Evolutionary conservation across 176 grass and related monocot species (phyloP), one percentile per base, ranked within the genome.

Genomic region (Neostapfia colusana): DNA sequence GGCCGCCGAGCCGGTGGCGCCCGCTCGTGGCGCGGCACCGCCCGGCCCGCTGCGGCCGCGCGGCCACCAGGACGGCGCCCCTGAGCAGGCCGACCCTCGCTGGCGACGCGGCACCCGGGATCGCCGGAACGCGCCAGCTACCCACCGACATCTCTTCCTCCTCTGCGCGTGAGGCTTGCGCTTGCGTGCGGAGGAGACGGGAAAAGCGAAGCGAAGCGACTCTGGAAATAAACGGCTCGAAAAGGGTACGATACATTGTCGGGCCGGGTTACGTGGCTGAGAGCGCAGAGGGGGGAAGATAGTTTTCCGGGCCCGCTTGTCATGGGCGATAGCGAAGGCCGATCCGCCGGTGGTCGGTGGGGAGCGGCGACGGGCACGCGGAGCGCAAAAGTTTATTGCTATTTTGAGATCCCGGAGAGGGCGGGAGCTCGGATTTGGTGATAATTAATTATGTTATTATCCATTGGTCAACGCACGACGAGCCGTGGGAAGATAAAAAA

Each of bases 111-210:
- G 38, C 56, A 24, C 63, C 74, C 18, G 56, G 70, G 69, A 84
- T 74, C 74, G 40, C 74, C 18, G 79, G 85, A 85, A 75, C 80
- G 74, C 65, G 76, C 70, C 82, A 74, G 67, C 60, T 70, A 36
- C 65, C 76, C 76, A 84, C 71, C 76, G 81, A 58, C 86, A 88
- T 88, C 73, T 7, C 49, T 62, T 4, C 25, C 4, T 18, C 31
- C 34, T 23, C 26, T 75, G 31, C 17, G 25, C 31, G 28, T 7
- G 28, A 34, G 45, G 34, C 26, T 37, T 54, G 72, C 13, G 24
- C 24, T 28, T 48, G 45, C 16, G 4, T 48, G 13, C 8, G 8
- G 28, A 9, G 31, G 16, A 78, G 20, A 5, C 54, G 36, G 54
- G 66, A 12, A 76, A 36, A 44, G 60, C 11, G 20, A 25, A 27